phyloP scores from a whole-genome alignment of 1,284 basidiomycete species.

The Cryptococcus jaspeensis region DNA sequence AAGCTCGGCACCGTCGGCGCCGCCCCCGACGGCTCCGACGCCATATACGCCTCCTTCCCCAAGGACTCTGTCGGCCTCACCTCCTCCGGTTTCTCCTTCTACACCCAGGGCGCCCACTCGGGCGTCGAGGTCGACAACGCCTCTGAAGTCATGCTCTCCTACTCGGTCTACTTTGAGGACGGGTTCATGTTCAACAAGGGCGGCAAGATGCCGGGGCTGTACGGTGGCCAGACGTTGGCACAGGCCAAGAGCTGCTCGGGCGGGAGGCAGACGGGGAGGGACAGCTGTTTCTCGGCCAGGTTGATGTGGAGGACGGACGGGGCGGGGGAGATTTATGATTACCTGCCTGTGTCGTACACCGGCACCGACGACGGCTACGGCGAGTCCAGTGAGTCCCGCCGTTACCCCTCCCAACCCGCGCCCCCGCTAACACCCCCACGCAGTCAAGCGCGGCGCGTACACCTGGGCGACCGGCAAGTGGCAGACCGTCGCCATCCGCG shows the following conservation, averaged over 20 bases:
- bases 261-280: conserved; percentile 42
- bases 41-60: conserved; percentile 41
- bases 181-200: conserved; percentile 51
- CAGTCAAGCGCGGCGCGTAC: conserved; percentile 73
- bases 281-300: conserved; percentile 49
- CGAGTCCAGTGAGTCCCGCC: conserved; percentile 39
- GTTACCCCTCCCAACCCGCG: background rate
- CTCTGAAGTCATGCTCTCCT: conserved; percentile 44
- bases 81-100: conserved; percentile 41
- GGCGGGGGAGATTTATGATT: conserved; percentile 48
- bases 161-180: conserved; percentile 47
- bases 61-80: conserved; percentile 30
- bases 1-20: conserved; percentile 24
- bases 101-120: conserved; percentile 30
- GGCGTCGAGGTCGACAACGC: conserved; percentile 34
- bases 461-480: conserved; percentile 63
- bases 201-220: conserved; percentile 53
- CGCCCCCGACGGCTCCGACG: conserved; percentile 43
- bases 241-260: conserved; percentile 48
- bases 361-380: conserved; percentile 43
- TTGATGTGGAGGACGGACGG: conserved; percentile 51
- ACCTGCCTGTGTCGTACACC: conserved; percentile 33
- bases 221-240: conserved; percentile 35
- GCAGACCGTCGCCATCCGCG: conserved; percentile 61
- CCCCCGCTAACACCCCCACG: conserved; percentile 29